Base-by-base conservation (phyloP, 129 eudicot species). In the Silybum marianum region DNA sequence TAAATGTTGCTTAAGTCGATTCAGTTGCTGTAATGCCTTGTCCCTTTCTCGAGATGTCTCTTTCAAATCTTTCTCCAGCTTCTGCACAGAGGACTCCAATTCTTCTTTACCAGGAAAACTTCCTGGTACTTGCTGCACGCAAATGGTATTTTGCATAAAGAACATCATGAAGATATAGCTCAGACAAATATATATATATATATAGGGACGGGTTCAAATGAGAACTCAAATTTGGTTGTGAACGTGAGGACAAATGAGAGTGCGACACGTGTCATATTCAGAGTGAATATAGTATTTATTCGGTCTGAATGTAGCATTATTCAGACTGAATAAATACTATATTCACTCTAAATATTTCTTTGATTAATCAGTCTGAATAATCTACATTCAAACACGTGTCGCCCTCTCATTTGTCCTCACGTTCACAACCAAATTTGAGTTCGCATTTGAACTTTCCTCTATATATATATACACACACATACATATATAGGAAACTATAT, bases 1-100 rank as follows among this genome's bases (percentile, higher is more conserved):
- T 74, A 95, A 91, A 86, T 95, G 99, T 85, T 95, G 98, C 88
- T 95, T 95, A 65, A 95, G 97, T 71, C 99, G 97, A 48, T 87
- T 89, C 73, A 95, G 87, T 81, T 91, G 89, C 71, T 93, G 95
- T 73, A 87, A 73, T 54, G 97, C 93, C 84, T 95, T 95, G 78
- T 95, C 99, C 89, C 83, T 93, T 80, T 89, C 89, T 78, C 72
- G 83, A 73, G 83, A 70, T 18, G 93, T 80, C 69, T 88, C 93
- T 80, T 89, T 91, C 83, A 95, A 75, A 76, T 93, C 95, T 68
- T 88, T 95, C 83, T 93, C 93, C 83, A 93, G 74, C 77, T 90
- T 90, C 60, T 60, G 87, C 82, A 93, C 63, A 28, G 98, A 78
- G 14, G 70, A 75, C 72, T 91, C 92, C 95, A 93, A 72, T 86